Evolutionary conservation across 148 eudicot genomes (phyloP).

Genomic region (Cornus controversa): DNA sequence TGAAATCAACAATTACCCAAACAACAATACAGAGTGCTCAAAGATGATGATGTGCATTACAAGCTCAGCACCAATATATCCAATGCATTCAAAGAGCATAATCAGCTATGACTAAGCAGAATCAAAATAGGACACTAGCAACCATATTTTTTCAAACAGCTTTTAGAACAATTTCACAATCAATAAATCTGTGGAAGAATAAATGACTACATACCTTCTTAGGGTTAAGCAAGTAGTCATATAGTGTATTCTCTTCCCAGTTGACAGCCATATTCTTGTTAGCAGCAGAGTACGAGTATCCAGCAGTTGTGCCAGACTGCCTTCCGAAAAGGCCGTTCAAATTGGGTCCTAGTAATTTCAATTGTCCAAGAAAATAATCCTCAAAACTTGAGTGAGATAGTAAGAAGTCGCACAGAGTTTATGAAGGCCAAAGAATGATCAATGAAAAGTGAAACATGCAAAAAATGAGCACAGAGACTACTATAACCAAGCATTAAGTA

Average conservation of each 20-base stretch:
- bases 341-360: conserved; percentile 58
- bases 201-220: conserved; percentile 51
- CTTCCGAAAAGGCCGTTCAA: conserved; percentile 76
- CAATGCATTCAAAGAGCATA: neutral
- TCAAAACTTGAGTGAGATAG: neutral
- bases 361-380: neutral
- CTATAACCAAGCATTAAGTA: too few species aligned
- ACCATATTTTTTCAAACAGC: neutral
- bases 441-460: too few species aligned
- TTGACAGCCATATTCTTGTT: conserved; percentile 80
- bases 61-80: neutral
- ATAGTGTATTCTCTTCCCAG: conserved; percentile 68
- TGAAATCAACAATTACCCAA: neutral
- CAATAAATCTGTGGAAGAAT: neutral
- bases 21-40: neutral
- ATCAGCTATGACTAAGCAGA: neutral
- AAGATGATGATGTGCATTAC: neutral
- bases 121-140: neutral
- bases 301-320: conserved; percentile 76
- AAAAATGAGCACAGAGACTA: too few species aligned
- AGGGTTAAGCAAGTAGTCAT: conserved; percentile 73
- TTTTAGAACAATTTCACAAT: neutral
- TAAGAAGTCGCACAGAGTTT: too few species aligned
- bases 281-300: conserved; percentile 79
- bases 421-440: too few species aligned